These are phyloP conservation scores for Noccaea caerulescens DNA, from an alignment of 345 rosid species.

Conservation along the genomic window DNA sequence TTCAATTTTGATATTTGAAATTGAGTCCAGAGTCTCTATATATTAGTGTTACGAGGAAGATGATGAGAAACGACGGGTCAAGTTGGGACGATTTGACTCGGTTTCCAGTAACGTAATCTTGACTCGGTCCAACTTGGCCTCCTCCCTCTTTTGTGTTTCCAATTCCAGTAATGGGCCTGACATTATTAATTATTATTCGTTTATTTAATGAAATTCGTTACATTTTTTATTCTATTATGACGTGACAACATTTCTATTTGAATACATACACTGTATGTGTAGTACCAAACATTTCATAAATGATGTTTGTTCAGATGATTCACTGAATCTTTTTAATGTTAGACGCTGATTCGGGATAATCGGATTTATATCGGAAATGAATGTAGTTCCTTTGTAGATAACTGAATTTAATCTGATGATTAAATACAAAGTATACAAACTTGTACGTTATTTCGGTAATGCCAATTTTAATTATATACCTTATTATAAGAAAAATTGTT, in stretches of 20 bases:
- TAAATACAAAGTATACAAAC: no score
- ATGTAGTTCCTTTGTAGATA: no score
- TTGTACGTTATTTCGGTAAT: no score
- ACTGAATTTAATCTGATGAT: no score
- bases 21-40: not conserved
- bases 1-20: slow-evolving; percentile 3
- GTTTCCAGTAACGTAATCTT: slow-evolving; percentile 24
- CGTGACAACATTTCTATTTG: not conserved
- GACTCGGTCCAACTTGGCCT: slow-evolving; percentile 33
- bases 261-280: not conserved
- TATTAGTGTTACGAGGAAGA: slow-evolving; percentile 34
- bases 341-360: no score
- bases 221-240: not conserved
- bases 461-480: no score
- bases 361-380: no score
- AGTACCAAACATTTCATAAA: not conserved
- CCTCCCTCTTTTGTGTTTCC: not conserved
- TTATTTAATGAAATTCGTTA: not conserved
- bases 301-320: slow-evolving; percentile 20
- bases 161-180: not conserved
- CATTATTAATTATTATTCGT: not conserved
- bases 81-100: slow-evolving; percentile 4
- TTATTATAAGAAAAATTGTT: no score
- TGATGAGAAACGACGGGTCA: slow-evolving; percentile 33
- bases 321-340: not conserved